Percentiles rank a stretch among this genome's conserved stretches.
These are phyloP conservation scores for Gossypium ekmanianum DNA, from an alignment of 345 rosid species.

Conservation along the genomic window DNA sequence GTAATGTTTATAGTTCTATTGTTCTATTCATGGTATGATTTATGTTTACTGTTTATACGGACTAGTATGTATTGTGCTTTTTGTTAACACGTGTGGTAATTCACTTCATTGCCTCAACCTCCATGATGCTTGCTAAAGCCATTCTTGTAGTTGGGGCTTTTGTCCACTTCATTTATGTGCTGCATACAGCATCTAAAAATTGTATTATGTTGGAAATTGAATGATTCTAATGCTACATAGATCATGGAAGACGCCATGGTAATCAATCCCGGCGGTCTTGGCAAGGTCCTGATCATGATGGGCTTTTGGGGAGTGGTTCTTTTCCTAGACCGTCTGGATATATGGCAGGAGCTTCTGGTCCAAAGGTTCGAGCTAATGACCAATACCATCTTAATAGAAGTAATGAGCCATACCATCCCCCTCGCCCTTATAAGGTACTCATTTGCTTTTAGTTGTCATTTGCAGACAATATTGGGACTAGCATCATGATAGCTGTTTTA, in stretches of 20 bases:
- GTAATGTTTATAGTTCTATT: slow-evolving; percentile 30
- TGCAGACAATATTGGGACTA: neutral
- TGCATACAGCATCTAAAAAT: neutral
- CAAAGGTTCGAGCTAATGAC: slow-evolving; percentile 64
- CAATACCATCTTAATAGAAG: slow-evolving; percentile 54
- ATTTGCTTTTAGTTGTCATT: slow-evolving; percentile 2
- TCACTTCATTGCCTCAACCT: neutral
- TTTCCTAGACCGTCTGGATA: slow-evolving; percentile 77
- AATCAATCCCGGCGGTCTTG: slow-evolving; percentile 69
- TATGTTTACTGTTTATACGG: slow-evolving; percentile 7
- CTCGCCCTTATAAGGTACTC: slow-evolving; percentile 81
- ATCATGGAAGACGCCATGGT: slow-evolving; percentile 62
- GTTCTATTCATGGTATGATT: neutral
- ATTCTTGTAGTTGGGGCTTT: neutral
- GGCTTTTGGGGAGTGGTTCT: slow-evolving; percentile 96
- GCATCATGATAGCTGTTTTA: neutral
- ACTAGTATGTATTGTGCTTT: neutral
- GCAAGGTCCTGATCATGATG: slow-evolving; percentile 94
- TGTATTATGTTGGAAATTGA: neutral
- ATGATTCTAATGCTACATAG: slow-evolving; percentile 29
- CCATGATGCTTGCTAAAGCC: neutral
- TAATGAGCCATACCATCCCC: slow-evolving; percentile 91
- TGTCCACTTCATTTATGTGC: slow-evolving; percentile 3
- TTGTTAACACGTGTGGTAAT: neutral
- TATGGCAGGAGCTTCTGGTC: slow-evolving; percentile 52